A percentile compares a stretch with the other conserved stretches of the same genome.
These are phyloP conservation scores for Dichotomocladium elegans DNA, from an alignment of 371 early-diverging fungal genomes.

Conservation along the genomic window DNA sequence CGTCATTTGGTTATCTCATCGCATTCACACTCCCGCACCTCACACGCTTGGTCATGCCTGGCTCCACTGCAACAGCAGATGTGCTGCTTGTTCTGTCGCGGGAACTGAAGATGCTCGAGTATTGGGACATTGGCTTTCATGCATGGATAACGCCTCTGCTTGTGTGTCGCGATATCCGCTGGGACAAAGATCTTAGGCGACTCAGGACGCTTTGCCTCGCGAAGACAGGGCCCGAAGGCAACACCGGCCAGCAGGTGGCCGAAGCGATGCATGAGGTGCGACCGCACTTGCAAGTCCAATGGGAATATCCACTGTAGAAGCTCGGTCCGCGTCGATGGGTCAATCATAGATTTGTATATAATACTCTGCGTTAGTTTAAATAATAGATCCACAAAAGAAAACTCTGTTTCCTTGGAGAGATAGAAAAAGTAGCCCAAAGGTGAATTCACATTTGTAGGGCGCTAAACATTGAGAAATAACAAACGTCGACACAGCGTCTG, in stretches of 20 bases:
- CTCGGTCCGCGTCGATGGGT: too few relatives aligned
- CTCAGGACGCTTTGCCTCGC: not conserved
- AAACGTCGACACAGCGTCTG: too few relatives aligned
- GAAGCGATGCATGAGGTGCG: not conserved
- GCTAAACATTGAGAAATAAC: too few relatives aligned
- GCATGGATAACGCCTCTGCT: constrained; percentile 9
- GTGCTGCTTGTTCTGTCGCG: constrained; percentile 20
- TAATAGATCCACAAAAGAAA: too few relatives aligned
- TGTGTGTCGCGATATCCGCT: not conserved
- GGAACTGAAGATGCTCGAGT: constrained; percentile 10
- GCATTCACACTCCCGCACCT: constrained; percentile 16
- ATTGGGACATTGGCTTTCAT: constrained; percentile 32
- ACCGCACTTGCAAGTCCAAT: not conserved
- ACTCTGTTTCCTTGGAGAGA: too few relatives aligned
- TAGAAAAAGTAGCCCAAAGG: too few relatives aligned
- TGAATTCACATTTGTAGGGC: too few relatives aligned
- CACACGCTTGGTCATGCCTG: constrained; percentile 15
- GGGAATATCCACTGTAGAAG: not conserved
- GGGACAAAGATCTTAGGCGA: not conserved
- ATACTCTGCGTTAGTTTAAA: too few relatives aligned
- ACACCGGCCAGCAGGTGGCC: not conserved
- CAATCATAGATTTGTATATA: too few relatives aligned
- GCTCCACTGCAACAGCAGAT: constrained; percentile 4
- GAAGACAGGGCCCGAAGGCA: not conserved
- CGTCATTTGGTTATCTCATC: constrained; percentile 9